phyloP scores from a whole-genome alignment of 2,329 filamentous ascomycete genomes.

The Capronia americana region DNA sequence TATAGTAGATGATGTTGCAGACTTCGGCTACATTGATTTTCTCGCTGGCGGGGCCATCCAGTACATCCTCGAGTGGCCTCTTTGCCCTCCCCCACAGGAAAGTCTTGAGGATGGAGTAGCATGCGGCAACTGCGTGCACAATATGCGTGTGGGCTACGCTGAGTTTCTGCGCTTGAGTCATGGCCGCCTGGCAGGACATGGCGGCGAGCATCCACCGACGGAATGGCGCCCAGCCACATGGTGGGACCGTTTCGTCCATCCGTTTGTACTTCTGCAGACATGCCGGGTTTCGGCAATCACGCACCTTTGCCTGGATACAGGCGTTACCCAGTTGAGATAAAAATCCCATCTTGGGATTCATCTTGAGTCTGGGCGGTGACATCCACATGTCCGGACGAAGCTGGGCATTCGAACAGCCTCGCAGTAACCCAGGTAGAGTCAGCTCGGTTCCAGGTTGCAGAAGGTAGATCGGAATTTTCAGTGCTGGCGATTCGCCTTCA shows the following conservation, averaged over 20 bases:
- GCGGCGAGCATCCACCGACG: background rate
- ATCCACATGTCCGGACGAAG: constrained; percentile 5
- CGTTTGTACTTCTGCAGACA: constrained; percentile 4
- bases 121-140: background rate
- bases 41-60: background rate
- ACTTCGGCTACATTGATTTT: constrained; percentile 1
- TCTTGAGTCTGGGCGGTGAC: background rate
- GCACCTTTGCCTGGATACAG: constrained; percentile 3
- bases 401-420: background rate
- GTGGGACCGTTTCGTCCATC: background rate
- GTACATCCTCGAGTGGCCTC: background rate
- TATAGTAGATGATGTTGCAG: constrained; percentile 3
- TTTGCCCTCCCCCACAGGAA: background rate
- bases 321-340: background rate
- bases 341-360: constrained; percentile 1
- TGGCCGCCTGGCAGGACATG: constrained; percentile 2
- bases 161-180: background rate
- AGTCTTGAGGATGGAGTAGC: constrained; percentile 2
- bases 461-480: background rate
- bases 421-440: background rate
- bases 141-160: background rate
- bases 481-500: constrained; percentile 1
- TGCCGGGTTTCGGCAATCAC: background rate
- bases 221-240: constrained; percentile 1
- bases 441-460: background rate